Evolutionary conservation across 805 yeast species (phyloP), one percentile per base, ranked within the genome.

Genomic region (Starmerella bombicola): DNA sequence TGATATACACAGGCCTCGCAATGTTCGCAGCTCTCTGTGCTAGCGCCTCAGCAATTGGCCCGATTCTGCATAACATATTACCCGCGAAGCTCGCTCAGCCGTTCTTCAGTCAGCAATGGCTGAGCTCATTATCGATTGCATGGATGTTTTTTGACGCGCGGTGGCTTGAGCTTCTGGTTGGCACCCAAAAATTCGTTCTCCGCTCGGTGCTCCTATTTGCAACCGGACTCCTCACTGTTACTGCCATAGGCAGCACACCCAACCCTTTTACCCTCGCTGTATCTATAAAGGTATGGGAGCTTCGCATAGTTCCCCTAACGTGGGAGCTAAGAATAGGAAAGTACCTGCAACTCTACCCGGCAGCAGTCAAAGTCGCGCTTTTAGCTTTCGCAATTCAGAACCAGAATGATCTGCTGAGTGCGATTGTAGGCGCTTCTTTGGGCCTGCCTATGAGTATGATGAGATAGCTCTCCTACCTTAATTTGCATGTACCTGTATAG

Each of bases 131-230:
- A n/a, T 22, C 30, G 13, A 9, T 25, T 5, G 38, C 38, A 5
- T 35, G 21, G 28, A 6, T 24, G 17, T 9, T 35, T 5, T n/a
- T n/a, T 10, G 23, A 20, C 19, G 15, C 38, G 15, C 30, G 31
- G n/a, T 17, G 19, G 18, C 38, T 35, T 5, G 38, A 35, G 31
- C 22, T 35, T 16, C 21, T 35, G n/a, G 38, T 35, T 13, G 38
- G 38, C 30, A 23, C 18, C 12, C 30, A 13, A 9, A 23, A 25
- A 23, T 13, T 35, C 13, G 12, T 17, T 8, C 16, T 5, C 19
- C 24, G 36, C 6, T 13, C 36, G 12, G 16, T 7, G 10, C 10
- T 8, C 13, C 15, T 33, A 10, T 13, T 22, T 13, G 9, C 13
- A 9, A 10, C 28, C 9, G 28, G 28, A 24, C n/a, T 10, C n/a